phyloP scores from a whole-genome alignment of 108 stramenopile species.

The Skeletonema costatum region DNA sequence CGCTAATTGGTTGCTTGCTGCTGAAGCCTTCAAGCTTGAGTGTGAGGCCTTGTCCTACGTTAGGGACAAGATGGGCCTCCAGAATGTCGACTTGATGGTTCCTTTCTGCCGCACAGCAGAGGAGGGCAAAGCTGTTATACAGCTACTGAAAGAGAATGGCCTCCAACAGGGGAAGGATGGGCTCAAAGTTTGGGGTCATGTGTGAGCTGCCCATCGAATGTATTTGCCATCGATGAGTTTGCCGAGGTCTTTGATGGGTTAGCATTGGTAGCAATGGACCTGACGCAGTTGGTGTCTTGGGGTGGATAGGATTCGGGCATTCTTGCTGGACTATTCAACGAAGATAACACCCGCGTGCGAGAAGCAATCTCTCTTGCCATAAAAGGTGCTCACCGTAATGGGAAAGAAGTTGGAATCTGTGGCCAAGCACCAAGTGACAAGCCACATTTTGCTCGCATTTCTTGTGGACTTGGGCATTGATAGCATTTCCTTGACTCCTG shows the following conservation, averaged over 20 bases:
- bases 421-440: conserved; percentile 52
- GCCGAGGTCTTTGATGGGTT: conserved; percentile 51
- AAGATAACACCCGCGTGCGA: conserved; percentile 37
- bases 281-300: conserved; percentile 48
- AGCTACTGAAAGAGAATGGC: conserved; percentile 41
- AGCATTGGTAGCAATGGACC: conserved; percentile 53
- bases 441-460: conserved; percentile 39
- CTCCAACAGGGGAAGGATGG: conserved; percentile 38
- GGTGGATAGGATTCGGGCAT: conserved; percentile 45
- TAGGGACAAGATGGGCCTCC: conserved; percentile 54
- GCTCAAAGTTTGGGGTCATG: conserved; percentile 51
- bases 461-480: conserved; percentile 53
- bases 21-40: conserved; percentile 38
- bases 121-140: conserved; percentile 40
- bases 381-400: conserved; percentile 34
- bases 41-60: conserved; percentile 44
- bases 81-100: conserved; percentile 50
- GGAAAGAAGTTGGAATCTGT: conserved; percentile 42
- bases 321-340: conserved; percentile 44
- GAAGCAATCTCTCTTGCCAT: conserved; percentile 31
- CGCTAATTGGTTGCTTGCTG: neutral
- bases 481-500: conserved; percentile 46
- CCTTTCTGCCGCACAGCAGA: conserved; percentile 51
- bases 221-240: conserved; percentile 46
- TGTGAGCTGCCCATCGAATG: conserved; percentile 57